These are phyloP conservation scores for Roridomyces roridus DNA, from an alignment of 768 basidiomycete genomes.

Conservation along the genomic window DNA sequence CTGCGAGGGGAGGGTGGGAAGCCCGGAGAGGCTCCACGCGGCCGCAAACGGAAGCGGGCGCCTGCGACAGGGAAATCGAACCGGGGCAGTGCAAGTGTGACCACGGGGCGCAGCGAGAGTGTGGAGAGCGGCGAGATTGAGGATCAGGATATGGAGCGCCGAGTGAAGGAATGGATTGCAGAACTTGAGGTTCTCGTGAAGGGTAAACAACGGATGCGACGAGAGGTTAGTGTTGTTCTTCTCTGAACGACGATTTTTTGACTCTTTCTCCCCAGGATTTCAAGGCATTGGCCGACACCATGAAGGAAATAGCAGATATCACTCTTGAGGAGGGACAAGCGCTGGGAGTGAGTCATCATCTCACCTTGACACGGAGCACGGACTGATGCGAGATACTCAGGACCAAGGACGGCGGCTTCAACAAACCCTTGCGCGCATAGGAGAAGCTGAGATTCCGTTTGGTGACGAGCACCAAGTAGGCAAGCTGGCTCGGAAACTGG, in stretches of 20 bases:
- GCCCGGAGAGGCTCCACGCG: not conserved
- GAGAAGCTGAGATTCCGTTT: constrained; percentile 21
- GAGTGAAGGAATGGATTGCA: constrained; percentile 12
- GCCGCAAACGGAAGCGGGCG: not conserved
- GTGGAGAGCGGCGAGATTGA: not conserved
- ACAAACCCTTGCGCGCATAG: constrained; percentile 16
- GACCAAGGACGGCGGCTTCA: constrained; percentile 5
- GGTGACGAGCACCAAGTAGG: constrained; percentile 15
- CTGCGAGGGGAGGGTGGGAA: constrained; percentile 20
- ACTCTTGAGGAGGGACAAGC: constrained; percentile 1
- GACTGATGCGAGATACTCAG: not conserved
- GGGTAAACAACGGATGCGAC: constrained; percentile 9
- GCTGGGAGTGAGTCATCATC: not conserved
- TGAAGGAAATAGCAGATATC: constrained; percentile 13
- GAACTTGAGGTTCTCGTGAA: constrained; percentile 13
- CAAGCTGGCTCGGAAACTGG: not conserved
- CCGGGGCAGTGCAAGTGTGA: not conserved
- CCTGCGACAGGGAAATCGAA: not conserved
- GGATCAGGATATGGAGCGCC: not conserved
- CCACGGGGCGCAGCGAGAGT: not conserved
- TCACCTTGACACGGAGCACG: not conserved
- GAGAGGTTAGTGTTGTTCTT: constrained; percentile 7
- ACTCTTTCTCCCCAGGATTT: not conserved
- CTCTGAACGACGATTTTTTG: not conserved
- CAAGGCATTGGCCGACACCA: not conserved